These are phyloP conservation scores for Funneliformis caledonium DNA, from an alignment of 371 early-diverging fungal species.

Conservation along the genomic window DNA sequence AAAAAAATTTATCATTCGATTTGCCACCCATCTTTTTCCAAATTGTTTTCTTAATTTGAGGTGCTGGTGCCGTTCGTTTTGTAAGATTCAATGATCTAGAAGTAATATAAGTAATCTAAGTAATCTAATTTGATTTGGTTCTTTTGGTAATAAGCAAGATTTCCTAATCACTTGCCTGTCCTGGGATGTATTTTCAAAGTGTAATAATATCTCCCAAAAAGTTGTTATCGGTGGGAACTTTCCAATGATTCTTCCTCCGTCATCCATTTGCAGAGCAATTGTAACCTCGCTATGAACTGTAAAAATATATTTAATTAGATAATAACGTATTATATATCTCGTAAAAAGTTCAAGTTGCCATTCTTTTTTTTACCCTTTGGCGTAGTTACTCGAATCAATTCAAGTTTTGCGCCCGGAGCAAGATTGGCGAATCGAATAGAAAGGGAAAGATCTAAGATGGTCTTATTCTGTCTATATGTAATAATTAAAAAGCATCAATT, in stretches of 20 bases:
- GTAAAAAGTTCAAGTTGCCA: not conserved
- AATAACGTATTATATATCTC: not conserved
- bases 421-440: conserved; percentile 69
- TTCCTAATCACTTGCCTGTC: conserved; percentile 18
- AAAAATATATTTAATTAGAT: not conserved
- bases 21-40: conserved; percentile 9
- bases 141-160: not conserved
- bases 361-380: conserved; percentile 44
- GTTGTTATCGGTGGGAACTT: conserved; percentile 21
- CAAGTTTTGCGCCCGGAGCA: conserved; percentile 63
- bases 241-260: conserved; percentile 32
- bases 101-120: not conserved
- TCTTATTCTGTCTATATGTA: conserved; percentile 46
- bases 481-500: not conserved
- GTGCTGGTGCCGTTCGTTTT: conserved; percentile 15
- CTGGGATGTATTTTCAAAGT: conserved; percentile 25
- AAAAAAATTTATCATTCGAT: not conserved
- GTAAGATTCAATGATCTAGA: conserved; percentile 38
- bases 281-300: conserved; percentile 25
- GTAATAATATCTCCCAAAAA: conserved; percentile 39
- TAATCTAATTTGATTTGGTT: not conserved
- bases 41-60: not conserved
- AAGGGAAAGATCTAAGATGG: conserved; percentile 59
- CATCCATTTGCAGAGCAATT: conserved; percentile 40
- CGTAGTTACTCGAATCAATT: conserved; percentile 47